A percentile compares a stretch with the other conserved stretches of the same genome.
These are phyloP conservation scores for Lentinula raphanica DNA, from an alignment of 768 basidiomycete genomes.

Conservation along the genomic window DNA sequence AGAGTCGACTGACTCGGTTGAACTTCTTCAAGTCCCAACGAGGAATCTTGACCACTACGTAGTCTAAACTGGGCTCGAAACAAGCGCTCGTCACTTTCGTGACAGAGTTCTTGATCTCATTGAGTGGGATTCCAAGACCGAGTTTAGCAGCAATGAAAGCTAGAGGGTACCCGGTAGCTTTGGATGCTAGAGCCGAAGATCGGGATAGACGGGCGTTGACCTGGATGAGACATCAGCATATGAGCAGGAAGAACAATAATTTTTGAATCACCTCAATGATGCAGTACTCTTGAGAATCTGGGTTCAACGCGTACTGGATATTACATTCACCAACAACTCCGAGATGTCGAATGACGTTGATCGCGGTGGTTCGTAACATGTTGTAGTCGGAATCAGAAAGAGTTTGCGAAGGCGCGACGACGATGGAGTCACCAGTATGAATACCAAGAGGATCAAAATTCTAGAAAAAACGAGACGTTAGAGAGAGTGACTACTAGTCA, in stretches of 20 bases:
- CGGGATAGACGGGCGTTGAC: slow-evolving; percentile 98
- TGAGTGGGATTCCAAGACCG: slow-evolving; percentile 93
- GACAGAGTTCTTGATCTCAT: slow-evolving; percentile 96
- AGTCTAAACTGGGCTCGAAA: slow-evolving; percentile 97
- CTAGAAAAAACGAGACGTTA: slow-evolving; percentile 33
- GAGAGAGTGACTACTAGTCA: background rate
- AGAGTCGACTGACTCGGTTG: slow-evolving; percentile 80
- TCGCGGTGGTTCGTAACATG: slow-evolving; percentile 96
- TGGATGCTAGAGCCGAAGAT: slow-evolving; percentile 95
- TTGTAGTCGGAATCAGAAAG: slow-evolving; percentile 99
- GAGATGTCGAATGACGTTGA: slow-evolving; percentile 98
- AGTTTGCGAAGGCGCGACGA: slow-evolving; percentile 96
- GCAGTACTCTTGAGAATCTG: slow-evolving; percentile 92
- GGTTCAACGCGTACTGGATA: slow-evolving; percentile 97
- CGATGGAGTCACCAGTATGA: slow-evolving; percentile 98
- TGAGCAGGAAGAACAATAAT: background rate
- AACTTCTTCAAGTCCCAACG: slow-evolving; percentile 99
- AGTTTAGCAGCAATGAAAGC: slow-evolving; percentile 99
- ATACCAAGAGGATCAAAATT: slow-evolving; percentile 99
- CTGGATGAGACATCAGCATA: slow-evolving; percentile 20
- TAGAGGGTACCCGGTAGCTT: slow-evolving; percentile 96
- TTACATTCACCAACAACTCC: slow-evolving; percentile 99
- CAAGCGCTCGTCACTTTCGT: slow-evolving; percentile 96
- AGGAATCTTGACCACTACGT: slow-evolving; percentile 97
- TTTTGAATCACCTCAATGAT: slow-evolving; percentile 75